A percentile compares a stretch with the other conserved stretches of the same genome.
Conservation (phyloP, 1,284 basidiomycete genomes). For the Sutorius eximius region DNA sequence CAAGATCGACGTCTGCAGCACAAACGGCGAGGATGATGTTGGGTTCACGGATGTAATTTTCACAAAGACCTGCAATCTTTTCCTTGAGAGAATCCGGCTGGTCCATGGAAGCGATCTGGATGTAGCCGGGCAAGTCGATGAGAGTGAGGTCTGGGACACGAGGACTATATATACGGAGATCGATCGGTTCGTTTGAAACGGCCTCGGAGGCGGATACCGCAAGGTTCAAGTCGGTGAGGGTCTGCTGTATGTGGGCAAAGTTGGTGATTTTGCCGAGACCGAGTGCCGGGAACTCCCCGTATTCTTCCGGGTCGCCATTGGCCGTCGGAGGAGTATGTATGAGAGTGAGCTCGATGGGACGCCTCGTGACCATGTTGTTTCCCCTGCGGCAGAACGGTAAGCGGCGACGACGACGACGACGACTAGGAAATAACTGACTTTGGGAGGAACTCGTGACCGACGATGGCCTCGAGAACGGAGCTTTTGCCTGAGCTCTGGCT, state of each 20-base stretch:
- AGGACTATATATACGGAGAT: constrained; percentile 94
- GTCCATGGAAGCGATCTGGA: constrained; percentile 93
- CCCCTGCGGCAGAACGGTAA: constrained; percentile 56
- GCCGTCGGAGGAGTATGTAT: constrained; percentile 77
- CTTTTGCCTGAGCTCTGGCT: constrained; percentile 99
- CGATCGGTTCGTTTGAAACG: constrained; percentile 94
- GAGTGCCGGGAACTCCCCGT: constrained; percentile 91
- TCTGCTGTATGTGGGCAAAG: constrained; percentile 89
- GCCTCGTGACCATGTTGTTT: constrained; percentile 98
- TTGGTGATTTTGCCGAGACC: constrained; percentile 87
- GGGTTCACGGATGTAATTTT: constrained; percentile 96
- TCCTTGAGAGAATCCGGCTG: constrained; percentile 95
- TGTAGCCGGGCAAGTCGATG: constrained; percentile 97
- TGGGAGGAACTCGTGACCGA: constrained; percentile 97
- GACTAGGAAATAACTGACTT: constrained; percentile 61
- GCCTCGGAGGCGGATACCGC: constrained; percentile 87
- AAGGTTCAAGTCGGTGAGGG: constrained; percentile 93
- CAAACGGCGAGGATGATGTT: constrained; percentile 99
- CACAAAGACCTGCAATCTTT: constrained; percentile 87
- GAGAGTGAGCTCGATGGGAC: constrained; percentile 96
- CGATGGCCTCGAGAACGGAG: constrained; percentile 95
- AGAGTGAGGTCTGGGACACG: constrained; percentile 95
- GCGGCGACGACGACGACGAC: neutral
- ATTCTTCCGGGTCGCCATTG: constrained; percentile 69
- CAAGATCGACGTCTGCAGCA: constrained; percentile 96